phyloP scores from a whole-genome alignment of 331 rosid genomes.

The Acacia pycnantha region DNA sequence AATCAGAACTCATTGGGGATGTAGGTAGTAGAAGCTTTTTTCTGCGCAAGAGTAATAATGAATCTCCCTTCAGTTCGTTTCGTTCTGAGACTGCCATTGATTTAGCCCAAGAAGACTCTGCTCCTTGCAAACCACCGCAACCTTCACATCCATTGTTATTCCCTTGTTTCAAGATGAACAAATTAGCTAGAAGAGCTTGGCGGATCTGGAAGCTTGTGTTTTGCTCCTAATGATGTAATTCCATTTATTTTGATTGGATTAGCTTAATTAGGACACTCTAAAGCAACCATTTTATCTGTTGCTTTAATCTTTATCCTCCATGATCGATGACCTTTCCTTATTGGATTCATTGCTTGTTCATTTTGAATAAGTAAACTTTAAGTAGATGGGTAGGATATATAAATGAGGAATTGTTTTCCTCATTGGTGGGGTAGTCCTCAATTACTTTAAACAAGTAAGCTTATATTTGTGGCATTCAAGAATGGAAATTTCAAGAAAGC shows the following conservation, averaged over 20 bases:
- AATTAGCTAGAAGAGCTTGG: conserved; percentile 60
- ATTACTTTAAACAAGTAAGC: neutral
- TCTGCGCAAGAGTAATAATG: conserved; percentile 48
- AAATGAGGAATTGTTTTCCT: neutral
- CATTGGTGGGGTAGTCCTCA: too few species aligned
- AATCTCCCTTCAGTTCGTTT: conserved; percentile 26
- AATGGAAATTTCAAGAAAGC: neutral
- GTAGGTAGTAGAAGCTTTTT: conserved; percentile 80
- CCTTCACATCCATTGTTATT: conserved; percentile 39
- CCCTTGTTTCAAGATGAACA: conserved; percentile 42
- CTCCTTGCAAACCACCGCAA: conserved; percentile 29
- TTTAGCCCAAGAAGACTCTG: conserved; percentile 30
- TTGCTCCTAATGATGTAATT: conserved; percentile 40
- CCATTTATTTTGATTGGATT: neutral
- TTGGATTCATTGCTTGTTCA: neutral
- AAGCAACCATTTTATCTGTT: conserved; percentile 14
- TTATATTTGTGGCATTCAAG: neutral
- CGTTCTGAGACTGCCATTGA: conserved; percentile 23
- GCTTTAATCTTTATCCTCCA: neutral
- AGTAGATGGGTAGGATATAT: neutral
- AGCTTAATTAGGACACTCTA: neutral
- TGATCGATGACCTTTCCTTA: neutral
- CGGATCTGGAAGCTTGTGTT: conserved; percentile 65
- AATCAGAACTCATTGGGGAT: conserved; percentile 66
- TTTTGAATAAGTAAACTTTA: neutral